These are phyloP conservation scores for Fusarium sp. DNA, from an alignment of 2,329 filamentous ascomycete species.

Conservation along the genomic window DNA sequence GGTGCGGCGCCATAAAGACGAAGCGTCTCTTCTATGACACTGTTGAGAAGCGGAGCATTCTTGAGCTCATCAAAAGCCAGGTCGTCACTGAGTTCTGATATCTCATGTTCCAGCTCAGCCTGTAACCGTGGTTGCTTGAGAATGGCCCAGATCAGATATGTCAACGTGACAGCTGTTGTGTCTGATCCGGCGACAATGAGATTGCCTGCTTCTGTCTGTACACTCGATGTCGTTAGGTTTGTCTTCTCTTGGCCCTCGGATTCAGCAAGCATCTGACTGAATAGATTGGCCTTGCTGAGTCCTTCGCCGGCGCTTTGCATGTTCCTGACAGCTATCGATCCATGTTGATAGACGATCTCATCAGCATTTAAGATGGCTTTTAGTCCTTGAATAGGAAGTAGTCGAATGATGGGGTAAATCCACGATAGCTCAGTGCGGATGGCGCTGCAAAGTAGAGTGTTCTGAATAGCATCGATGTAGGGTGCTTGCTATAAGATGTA, in stretches of 20 bases:
- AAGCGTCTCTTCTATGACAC: constrained; percentile 29
- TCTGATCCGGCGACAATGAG: constrained; percentile 31
- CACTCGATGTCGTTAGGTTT: fast-evolving
- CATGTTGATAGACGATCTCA: not conserved
- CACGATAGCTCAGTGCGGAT: not conserved
- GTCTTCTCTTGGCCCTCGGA: constrained; percentile 12
- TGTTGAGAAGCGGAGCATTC: constrained; percentile 12
- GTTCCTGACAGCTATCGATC: not conserved
- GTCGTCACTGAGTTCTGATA: not conserved
- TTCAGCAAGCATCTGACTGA: constrained; percentile 7
- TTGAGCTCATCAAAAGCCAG: constrained; percentile 2
- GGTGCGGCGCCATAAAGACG: constrained; percentile 35
- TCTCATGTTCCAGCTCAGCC: constrained; percentile 8
- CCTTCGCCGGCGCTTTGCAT: constrained; percentile 8
- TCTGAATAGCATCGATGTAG: constrained; percentile 4
- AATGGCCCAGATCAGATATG: constrained; percentile 33
- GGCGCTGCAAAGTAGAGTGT: not conserved
- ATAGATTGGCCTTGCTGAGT: not conserved
- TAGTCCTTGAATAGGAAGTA: fast-evolving
- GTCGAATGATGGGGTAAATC: not conserved
- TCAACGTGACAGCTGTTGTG: constrained; percentile 25
- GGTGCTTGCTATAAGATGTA: not conserved
- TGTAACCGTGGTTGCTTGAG: constrained; percentile 12
- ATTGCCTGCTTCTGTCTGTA: constrained; percentile 5
- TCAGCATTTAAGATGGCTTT: not conserved